Evolutionary conservation across 2,329 filamentous ascomycete species (phyloP).

Genomic region (Alternaria novae-zelandiae): DNA sequence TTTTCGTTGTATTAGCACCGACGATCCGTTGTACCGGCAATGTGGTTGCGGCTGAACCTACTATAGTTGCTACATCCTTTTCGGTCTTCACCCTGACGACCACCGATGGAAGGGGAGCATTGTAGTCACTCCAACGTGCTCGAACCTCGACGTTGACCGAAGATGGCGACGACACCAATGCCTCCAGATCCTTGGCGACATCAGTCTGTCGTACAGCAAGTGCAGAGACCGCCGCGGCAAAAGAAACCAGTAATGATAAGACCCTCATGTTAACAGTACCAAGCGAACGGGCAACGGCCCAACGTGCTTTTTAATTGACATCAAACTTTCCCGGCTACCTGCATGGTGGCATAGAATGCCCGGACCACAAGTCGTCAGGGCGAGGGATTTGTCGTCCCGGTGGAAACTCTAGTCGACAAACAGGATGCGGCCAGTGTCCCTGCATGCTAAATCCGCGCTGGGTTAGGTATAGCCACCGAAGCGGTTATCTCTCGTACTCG

Average conservation of each 20-base stretch:
- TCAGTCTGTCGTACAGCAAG: conserved; percentile 13
- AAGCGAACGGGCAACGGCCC: conserved; percentile 1
- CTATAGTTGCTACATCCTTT: conserved; percentile 26
- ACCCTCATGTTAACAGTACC: conserved; percentile 19
- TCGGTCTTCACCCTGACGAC: conserved; percentile 30
- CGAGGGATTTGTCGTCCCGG: background rate
- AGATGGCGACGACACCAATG: conserved; percentile 17
- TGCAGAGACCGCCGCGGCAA: conserved; percentile 16
- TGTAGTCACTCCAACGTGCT: conserved; percentile 33
- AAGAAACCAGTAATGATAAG: conserved; percentile 16
- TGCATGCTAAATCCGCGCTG: background rate
- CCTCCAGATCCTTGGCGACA: conserved; percentile 19
- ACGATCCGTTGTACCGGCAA: background rate
- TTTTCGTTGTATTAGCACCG: conserved; percentile 7
- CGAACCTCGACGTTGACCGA: conserved; percentile 18
- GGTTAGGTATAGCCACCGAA: background rate
- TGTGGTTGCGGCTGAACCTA: conserved; percentile 8
- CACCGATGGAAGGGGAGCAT: conserved; percentile 23
- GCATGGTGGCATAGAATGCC: background rate
- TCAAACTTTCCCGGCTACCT: background rate
- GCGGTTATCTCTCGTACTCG: background rate
- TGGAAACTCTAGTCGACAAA: background rate
- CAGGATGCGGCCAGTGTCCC: background rate
- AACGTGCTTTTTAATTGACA: conserved; percentile 6
- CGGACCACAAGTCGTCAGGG: background rate